phyloP scores from a whole-genome alignment of 1,139 yeast species.

The Scheffersomyces titani region DNA sequence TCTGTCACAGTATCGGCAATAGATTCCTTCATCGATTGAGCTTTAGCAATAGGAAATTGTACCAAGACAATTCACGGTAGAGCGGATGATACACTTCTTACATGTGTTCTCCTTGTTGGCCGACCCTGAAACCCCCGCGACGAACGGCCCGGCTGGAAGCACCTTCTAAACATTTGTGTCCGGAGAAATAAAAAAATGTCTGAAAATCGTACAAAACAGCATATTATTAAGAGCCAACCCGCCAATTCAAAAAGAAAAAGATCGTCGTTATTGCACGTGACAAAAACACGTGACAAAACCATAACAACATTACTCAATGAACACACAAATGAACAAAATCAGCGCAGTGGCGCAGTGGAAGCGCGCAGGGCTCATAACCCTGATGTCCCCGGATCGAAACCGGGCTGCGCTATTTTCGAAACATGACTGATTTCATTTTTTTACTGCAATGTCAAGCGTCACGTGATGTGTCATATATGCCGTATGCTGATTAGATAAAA shows the following conservation, averaged over 20 bases:
- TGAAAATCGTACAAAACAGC: not conserved
- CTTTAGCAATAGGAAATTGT: too few species aligned
- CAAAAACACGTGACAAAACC: not conserved
- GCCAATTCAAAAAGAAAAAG: not conserved
- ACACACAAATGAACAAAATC: not conserved
- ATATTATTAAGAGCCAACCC: not conserved
- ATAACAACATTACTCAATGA: not conserved
- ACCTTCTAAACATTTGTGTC: not conserved
- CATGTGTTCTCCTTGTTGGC: not conserved
- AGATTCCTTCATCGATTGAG: too few species aligned
- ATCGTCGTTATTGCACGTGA: not conserved
- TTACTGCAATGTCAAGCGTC: not conserved
- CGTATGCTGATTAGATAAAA: not conserved
- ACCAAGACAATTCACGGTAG: too few species aligned
- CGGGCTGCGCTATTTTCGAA: constrained; percentile 87
- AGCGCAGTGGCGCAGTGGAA: constrained; percentile 99
- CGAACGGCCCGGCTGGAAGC: not conserved
- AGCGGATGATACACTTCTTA: too few species aligned
- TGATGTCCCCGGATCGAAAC: constrained; percentile 99
- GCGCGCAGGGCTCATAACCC: constrained; percentile 99
- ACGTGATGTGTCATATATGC: not conserved
- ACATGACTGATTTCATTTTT: not conserved
- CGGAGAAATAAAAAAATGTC: not conserved
- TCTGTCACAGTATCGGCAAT: not conserved
- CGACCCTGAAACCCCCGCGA: not conserved